Conservation (phyloP, 2,329 filamentous ascomycete genomes). For the Fusarium sp. region DNA sequence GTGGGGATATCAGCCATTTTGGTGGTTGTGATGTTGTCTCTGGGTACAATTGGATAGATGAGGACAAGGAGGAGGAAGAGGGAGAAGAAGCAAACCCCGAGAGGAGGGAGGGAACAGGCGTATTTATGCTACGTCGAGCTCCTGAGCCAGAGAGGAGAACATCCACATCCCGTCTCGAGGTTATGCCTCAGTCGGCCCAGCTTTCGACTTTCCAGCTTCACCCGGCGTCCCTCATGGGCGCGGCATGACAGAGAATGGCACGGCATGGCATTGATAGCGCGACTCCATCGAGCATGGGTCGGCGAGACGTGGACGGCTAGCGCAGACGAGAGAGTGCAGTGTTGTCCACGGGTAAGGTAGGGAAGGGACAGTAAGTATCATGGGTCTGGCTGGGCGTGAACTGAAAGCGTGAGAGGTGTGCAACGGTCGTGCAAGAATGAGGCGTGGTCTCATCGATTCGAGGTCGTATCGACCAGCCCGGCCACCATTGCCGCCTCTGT, state of each 20-base stretch:
- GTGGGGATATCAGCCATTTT: conserved; percentile 55
- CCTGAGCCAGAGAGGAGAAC: conserved; percentile 11
- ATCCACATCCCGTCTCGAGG: conserved; percentile 22
- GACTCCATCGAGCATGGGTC: conserved; percentile 30
- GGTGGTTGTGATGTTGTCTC: conserved; percentile 21
- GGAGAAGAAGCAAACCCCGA: conserved; percentile 14
- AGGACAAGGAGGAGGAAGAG: conserved; percentile 9
- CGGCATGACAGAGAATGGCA: conserved; percentile 27
- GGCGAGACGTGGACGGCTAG: conserved; percentile 15
- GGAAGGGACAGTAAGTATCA: conserved; percentile 22
- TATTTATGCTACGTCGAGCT: conserved; percentile 35
- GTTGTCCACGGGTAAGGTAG: neutral
- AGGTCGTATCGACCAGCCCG: conserved; percentile 20
- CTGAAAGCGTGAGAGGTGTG: conserved; percentile 14
- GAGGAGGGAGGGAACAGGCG: conserved; percentile 22
- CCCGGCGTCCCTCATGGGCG: conserved; percentile 32
- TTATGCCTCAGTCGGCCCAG: conserved; percentile 1
- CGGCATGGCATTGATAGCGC: conserved; percentile 36
- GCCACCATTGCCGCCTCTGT: conserved; percentile 35
- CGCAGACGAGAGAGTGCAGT: neutral
- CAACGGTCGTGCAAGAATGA: conserved; percentile 21
- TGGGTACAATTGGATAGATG: conserved; percentile 13
- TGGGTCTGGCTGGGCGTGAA: conserved; percentile 30
- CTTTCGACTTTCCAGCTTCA: neutral
- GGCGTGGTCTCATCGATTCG: conserved; percentile 22